Percentiles rank a stretch among this genome's conserved stretches.
These are phyloP conservation scores for Heliamphora exappendiculata DNA, from an alignment of 148 eudicot species.

Conservation along the genomic window DNA sequence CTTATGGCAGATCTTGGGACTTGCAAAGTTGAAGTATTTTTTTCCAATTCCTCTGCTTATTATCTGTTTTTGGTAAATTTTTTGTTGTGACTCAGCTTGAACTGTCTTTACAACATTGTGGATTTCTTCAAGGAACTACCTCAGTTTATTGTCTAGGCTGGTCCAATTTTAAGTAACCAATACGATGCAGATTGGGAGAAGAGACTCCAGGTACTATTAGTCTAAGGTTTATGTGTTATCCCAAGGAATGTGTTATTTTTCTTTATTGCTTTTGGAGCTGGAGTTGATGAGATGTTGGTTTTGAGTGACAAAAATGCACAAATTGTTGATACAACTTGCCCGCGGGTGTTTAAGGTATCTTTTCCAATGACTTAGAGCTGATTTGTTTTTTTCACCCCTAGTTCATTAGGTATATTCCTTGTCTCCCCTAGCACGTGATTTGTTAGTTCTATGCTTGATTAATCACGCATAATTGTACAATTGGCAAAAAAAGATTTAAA, in stretches of 20 bases:
- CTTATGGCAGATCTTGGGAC: slow-evolving; percentile 63
- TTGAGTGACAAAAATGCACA: slow-evolving; percentile 78
- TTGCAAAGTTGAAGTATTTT: slow-evolving; percentile 59
- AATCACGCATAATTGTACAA: too few species aligned
- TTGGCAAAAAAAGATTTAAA: too few species aligned
- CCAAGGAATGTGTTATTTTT: neutral
- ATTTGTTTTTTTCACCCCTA: neutral
- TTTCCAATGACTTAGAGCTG: slow-evolving; percentile 9
- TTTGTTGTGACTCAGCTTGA: neutral
- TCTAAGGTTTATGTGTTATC: neutral
- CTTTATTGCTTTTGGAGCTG: slow-evolving; percentile 92
- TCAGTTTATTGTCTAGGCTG: slow-evolving; percentile 70
- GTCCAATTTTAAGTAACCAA: slow-evolving; percentile 51
- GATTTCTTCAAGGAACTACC: slow-evolving; percentile 94
- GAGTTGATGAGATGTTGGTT: slow-evolving; percentile 81
- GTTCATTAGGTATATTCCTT: neutral
- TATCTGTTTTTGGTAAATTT: neutral
- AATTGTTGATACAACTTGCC: slow-evolving; percentile 98
- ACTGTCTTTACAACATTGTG: slow-evolving; percentile 44
- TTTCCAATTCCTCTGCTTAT: neutral
- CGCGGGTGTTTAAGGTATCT: slow-evolving; percentile 90
- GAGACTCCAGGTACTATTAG: slow-evolving; percentile 73
- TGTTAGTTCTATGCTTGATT: too few species aligned
- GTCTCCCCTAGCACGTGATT: too few species aligned
- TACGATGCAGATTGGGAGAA: slow-evolving; percentile 84